A percentile compares a stretch with the other conserved stretches of the same genome.
Conservation (phyloP, 306 rosid species). For the Citrullus colocynthis region DNA sequence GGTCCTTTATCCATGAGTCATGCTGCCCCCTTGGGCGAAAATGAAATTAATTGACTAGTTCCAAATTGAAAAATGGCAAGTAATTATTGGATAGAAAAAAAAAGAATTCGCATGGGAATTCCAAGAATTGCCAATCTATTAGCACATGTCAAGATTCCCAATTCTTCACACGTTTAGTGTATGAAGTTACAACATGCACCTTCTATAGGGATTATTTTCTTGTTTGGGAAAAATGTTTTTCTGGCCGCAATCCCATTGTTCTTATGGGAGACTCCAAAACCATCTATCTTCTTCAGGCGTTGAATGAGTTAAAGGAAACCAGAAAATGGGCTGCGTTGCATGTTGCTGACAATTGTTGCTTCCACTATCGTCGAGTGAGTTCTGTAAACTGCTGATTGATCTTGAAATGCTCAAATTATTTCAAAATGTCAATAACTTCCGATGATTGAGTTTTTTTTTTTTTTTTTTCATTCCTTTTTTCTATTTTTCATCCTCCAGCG, state of each 20-base stretch:
- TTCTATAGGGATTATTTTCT: not conserved
- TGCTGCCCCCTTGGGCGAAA: not conserved
- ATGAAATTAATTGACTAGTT: not conserved
- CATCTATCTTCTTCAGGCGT: constrained; percentile 36
- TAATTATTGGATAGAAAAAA: not conserved
- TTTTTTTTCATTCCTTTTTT: not conserved
- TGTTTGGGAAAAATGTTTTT: not conserved
- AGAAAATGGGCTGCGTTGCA: constrained; percentile 73
- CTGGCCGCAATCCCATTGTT: not conserved
- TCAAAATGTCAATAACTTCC: not conserved
- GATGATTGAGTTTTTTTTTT: constrained; percentile 1
- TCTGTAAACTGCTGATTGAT: not conserved
- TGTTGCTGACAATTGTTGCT: constrained; percentile 75
- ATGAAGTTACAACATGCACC: not conserved
- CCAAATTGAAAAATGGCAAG: not conserved
- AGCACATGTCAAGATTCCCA: not conserved
- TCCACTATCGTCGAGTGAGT: constrained; percentile 79
- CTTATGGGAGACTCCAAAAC: constrained; percentile 3
- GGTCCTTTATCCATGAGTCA: not conserved
- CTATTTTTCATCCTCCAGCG: constrained; percentile 22
- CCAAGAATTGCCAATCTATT: not conserved
- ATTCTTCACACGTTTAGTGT: not conserved
- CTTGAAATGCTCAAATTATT: not conserved
- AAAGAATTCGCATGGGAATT: not conserved
- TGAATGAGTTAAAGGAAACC: constrained; percentile 46